Evolutionary conservation across 2,329 filamentous ascomycete species (phyloP).

Genomic region (Venturia nashicola): DNA sequence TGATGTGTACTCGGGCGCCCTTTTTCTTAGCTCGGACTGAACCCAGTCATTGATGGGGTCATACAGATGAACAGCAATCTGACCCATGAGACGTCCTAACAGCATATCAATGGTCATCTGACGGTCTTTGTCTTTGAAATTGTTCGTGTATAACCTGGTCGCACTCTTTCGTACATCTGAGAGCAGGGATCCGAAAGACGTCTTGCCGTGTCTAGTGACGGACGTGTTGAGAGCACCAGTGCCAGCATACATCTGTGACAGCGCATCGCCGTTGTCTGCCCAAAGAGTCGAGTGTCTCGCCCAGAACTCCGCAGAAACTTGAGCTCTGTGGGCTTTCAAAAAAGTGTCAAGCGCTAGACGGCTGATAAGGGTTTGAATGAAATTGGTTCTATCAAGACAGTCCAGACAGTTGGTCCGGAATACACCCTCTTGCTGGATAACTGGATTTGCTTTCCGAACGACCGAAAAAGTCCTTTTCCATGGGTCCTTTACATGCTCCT

Average conservation of each 20-base stretch:
- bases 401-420: conserved; percentile 95
- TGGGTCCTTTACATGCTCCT: conserved; percentile 39
- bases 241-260: conserved; percentile 92
- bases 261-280: conserved; percentile 91
- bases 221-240: conserved; percentile 93
- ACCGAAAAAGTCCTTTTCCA: conserved; percentile 19
- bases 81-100: conserved; percentile 72
- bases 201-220: conserved; percentile 87
- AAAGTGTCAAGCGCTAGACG: conserved; percentile 86
- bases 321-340: conserved; percentile 57
- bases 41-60: conserved; percentile 94
- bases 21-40: conserved; percentile 53
- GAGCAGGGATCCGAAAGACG: conserved; percentile 84
- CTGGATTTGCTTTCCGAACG: conserved; percentile 42
- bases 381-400: conserved; percentile 87
- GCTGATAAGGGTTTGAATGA: conserved; percentile 92
- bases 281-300: conserved; percentile 83
- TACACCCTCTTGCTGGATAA: conserved; percentile 87
- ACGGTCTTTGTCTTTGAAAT: conserved; percentile 84
- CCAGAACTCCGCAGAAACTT: conserved; percentile 72
- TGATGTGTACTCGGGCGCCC: conserved; percentile 60
- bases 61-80: conserved; percentile 71
- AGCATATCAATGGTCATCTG: conserved; percentile 94
- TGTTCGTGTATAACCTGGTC: conserved; percentile 91
- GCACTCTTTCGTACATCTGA: conserved; percentile 95